Conservation (phyloP, 106 monocot species). For the Dendrobium chrysotoxum region DNA sequence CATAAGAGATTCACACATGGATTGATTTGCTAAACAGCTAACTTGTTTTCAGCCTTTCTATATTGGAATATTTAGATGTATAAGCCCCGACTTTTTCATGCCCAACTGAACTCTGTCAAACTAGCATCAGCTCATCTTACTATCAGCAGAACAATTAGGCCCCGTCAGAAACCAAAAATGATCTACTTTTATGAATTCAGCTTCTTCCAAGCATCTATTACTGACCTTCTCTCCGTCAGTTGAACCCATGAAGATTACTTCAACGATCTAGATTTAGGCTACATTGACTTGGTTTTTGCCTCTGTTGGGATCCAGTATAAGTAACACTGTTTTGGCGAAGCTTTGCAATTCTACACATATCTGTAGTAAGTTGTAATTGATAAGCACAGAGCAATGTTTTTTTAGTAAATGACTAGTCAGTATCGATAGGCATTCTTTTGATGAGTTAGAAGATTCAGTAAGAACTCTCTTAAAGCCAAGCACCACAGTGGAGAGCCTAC, state of each 20-base stretch:
- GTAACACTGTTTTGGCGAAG: too few relatives aligned
- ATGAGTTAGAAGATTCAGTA: not conserved
- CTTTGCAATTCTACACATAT: too few relatives aligned
- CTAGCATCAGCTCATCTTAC: not conserved
- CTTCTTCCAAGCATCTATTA: not conserved
- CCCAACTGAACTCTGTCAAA: not conserved
- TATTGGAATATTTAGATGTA: not conserved
- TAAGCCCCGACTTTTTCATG: not conserved
- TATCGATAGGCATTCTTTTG: not conserved
- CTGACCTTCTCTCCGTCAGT: too few relatives aligned
- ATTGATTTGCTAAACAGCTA: not conserved
- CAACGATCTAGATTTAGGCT: too few relatives aligned
- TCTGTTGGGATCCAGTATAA: too few relatives aligned
- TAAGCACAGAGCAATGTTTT: too few relatives aligned
- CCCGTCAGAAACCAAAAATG: not conserved
- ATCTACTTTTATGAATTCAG: not conserved
- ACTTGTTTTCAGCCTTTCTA: not conserved
- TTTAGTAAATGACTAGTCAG: not conserved
- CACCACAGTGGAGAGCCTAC: not conserved
- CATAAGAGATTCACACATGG: conserved; percentile 14
- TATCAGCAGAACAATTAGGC: not conserved
- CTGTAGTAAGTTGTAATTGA: too few relatives aligned
- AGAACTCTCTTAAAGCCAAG: not conserved
- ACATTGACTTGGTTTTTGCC: too few relatives aligned
- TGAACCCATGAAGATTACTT: too few relatives aligned